phyloP scores from a whole-genome alignment of 2,329 filamentous ascomycete genomes.

The Microascus cirrosus region DNA sequence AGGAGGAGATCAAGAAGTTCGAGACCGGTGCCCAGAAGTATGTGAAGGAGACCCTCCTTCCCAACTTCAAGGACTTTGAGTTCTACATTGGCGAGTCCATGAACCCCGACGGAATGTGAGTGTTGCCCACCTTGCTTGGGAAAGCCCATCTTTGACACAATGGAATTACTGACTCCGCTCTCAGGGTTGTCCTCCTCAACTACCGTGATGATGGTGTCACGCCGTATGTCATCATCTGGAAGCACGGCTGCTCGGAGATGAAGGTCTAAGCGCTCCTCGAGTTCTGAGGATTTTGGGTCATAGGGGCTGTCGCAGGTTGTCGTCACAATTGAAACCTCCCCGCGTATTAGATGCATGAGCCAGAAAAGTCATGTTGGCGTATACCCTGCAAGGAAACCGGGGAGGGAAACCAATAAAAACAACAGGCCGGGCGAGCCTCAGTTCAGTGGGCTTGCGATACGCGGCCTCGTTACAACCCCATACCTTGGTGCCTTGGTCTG shows the following conservation, averaged over 20 bases:
- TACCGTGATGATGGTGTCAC: conserved; percentile 95
- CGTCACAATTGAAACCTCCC: neutral
- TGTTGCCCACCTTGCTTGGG: conserved; percentile 14
- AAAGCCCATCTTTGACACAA: too few relatives aligned
- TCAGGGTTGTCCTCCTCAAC: conserved; percentile 81
- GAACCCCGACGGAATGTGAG: conserved; percentile 88
- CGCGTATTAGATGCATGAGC: neutral
- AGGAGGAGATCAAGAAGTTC: conserved; percentile 64
- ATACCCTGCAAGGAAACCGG: neutral
- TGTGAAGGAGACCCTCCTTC: conserved; percentile 71
- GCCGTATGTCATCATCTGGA: conserved; percentile 85
- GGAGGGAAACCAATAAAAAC: neutral
- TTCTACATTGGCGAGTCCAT: conserved; percentile 88
- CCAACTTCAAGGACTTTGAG: conserved; percentile 92
- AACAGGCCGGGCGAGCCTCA: neutral
- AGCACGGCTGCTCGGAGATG: conserved; percentile 78
- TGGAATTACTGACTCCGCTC: neutral
- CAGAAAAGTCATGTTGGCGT: neutral
- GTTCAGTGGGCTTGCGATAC: neutral
- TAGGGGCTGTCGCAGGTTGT: neutral
- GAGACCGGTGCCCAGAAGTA: conserved; percentile 63
- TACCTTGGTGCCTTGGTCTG: neutral
- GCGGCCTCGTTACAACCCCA: neutral
- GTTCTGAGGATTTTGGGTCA: neutral
- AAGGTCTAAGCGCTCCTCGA: conserved; percentile 62